Conservation (phyloP, 768 basidiomycete genomes). For the Thelephora ganbajun region DNA sequence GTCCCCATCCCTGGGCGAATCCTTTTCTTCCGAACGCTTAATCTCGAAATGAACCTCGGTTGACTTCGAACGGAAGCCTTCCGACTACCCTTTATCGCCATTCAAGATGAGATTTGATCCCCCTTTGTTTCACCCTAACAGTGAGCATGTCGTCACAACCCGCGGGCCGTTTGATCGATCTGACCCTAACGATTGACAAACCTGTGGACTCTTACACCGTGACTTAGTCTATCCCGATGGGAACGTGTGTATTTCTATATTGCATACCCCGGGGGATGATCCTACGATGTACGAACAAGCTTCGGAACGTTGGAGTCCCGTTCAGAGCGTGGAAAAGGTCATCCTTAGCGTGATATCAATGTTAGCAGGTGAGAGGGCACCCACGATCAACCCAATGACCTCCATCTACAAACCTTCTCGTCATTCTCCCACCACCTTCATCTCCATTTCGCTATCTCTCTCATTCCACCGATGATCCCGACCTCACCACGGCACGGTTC, state of each 20-base stretch:
- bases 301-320: slow-evolving; percentile 97
- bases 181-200: background rate
- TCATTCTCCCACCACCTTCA: too few relatives aligned
- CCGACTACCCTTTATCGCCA: slow-evolving; percentile 92
- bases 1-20: slow-evolving; percentile 1
- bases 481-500: too few relatives aligned
- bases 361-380: slow-evolving; percentile 61
- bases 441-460: too few relatives aligned
- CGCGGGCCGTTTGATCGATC: slow-evolving; percentile 3
- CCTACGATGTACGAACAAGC: slow-evolving; percentile 91
- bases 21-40: slow-evolving; percentile 4
- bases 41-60: background rate
- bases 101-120: slow-evolving; percentile 99
- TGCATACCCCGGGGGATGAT: slow-evolving; percentile 89
- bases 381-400: background rate
- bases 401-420: background rate
- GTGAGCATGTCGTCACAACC: slow-evolving; percentile 33
- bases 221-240: slow-evolving; percentile 84
- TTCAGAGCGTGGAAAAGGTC: slow-evolving; percentile 96
- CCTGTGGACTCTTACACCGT: slow-evolving; percentile 1
- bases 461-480: too few relatives aligned
- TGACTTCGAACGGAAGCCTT: slow-evolving; percentile 34
- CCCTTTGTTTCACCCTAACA: slow-evolving; percentile 93
- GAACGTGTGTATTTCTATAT: slow-evolving; percentile 94
- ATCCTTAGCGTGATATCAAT: slow-evolving; percentile 93